Evolutionary conservation across 257 asterid species (phyloP).

Genomic region (Lithospermum erythrorhizon): DNA sequence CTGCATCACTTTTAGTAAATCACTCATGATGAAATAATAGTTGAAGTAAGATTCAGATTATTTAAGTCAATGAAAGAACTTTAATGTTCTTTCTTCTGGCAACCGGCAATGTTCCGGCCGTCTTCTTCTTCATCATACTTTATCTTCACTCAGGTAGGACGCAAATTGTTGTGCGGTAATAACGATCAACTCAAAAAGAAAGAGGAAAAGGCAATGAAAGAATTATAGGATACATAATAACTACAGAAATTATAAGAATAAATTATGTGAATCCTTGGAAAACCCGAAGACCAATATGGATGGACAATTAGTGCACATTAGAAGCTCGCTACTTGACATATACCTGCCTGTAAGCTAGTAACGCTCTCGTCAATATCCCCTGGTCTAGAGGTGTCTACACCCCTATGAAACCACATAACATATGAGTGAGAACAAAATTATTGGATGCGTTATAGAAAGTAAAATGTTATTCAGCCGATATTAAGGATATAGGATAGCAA

Average conservation of each 20-base stretch:
- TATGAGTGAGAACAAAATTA: neutral
- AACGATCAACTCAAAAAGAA: neutral
- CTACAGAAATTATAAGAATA: too few species aligned
- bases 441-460: neutral
- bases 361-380: constrained; percentile 66
- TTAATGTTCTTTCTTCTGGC: too few species aligned
- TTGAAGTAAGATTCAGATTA: too few species aligned
- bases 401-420: constrained; percentile 21
- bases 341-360: constrained; percentile 58
- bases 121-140: neutral
- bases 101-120: too few species aligned
- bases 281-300: too few species aligned
- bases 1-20: too few species aligned
- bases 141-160: neutral
- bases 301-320: neutral
- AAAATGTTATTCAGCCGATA: neutral
- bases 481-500: neutral
- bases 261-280: too few species aligned
- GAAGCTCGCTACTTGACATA: neutral
- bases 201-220: neutral
- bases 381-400: constrained; percentile 56
- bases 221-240: neutral
- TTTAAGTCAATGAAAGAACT: too few species aligned
- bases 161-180: neutral
- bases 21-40: too few species aligned